Evolutionary conservation across 495 filamentous ascomycete genomes (phyloP), one percentile per base, ranked within the genome.

Genomic region (Aspergillus cavernicola): DNA sequence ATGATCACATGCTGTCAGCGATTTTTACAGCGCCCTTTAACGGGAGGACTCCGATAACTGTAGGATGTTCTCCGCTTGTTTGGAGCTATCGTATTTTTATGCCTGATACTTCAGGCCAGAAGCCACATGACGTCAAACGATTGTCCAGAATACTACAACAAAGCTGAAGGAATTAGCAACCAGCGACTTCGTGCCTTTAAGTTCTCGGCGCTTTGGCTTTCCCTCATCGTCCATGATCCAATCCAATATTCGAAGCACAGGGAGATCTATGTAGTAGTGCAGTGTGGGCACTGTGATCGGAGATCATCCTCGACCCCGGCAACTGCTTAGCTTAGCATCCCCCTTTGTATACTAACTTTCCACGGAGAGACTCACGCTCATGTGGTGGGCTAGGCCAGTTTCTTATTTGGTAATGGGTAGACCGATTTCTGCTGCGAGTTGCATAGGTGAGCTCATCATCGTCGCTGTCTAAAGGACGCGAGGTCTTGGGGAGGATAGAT

Each of bases 291-390:
- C 26, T 36, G 45, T 19, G 18, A 43, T 13, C n/a, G 53, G 45
- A 56, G 45, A 18, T 50, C 53, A 7, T 50, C 43, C 11, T 0
- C 16, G n/a, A 56, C 45, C 15, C 53, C 52, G 41, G n/a, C 24
- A 18, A 44, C 41, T 44, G 24, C 24, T 28, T 9, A 4, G 24
- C 9, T 28, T 28, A 28, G 24, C 24, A 28, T 28, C 9, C 24
- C 4, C 24, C 9, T 28, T 28, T 4, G 9, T n/a, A n/a, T n/a
- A n/a, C n/a, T 4, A 28, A 28, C 24, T 4, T 28, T 4, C 4
- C 9, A 28, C 24, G 9, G 4, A 28, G 4, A 4, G 24, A 28
- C 24, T 28, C 9, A 40, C 8, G 24, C 19, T 22, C n/a, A 32
- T 23, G 18, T n/a, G 1, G 8, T 33, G 3, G 19, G 12, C 12